Base-by-base conservation (phyloP, 768 basidiomycete genomes). In the Leucocoprinus leucothites region DNA sequence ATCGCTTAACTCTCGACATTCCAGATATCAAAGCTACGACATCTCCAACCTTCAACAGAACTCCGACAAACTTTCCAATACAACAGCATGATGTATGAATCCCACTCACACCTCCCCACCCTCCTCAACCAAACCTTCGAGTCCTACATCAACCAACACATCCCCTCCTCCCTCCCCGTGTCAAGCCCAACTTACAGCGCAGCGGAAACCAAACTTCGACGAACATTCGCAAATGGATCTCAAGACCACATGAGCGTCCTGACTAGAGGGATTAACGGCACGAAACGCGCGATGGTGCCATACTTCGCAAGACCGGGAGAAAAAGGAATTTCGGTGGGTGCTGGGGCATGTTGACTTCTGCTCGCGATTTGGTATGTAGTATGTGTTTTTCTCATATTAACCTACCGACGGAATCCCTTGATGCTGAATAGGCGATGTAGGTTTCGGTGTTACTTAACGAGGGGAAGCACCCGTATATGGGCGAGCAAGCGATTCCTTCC, bases 1-100 rank as follows among this genome's bases (percentile, higher is more conserved):
- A 31, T 31, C 31, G 6, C 11, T 41, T 34, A 22, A 42, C 45
- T 40, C 25, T 11, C 48, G 31, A 38, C 9, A 24, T 16, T 34
- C 1, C 52, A 77, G 75, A 72, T 75, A 35, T 66, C 67, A 9
- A 70, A 64, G 3, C 43, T 77, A 31, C 69, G 68, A 9, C 63
- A 73, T 59, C 66, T 77, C 11, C 66, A 70, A 9, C 72, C 74
- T 1, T 76, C 76, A 16, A 71, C 77, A 1, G 67, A 67, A 26
- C 67, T 73, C 50, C 63, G 77, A 3, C 69, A 74, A 51, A 73
- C 71, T 8, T 76, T 74, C 53, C 75, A 76, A 51, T 79, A 77
- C 59, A 77, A 74, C 63, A 76, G 77, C 56, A 62, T 77, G 52
- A 76, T 76, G 75, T 78, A 72, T 53, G 71, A 71, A 53, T 67